Evolutionary conservation across 2,329 filamentous ascomycete genomes (phyloP).

Genomic region (Curvularia sp.): DNA sequence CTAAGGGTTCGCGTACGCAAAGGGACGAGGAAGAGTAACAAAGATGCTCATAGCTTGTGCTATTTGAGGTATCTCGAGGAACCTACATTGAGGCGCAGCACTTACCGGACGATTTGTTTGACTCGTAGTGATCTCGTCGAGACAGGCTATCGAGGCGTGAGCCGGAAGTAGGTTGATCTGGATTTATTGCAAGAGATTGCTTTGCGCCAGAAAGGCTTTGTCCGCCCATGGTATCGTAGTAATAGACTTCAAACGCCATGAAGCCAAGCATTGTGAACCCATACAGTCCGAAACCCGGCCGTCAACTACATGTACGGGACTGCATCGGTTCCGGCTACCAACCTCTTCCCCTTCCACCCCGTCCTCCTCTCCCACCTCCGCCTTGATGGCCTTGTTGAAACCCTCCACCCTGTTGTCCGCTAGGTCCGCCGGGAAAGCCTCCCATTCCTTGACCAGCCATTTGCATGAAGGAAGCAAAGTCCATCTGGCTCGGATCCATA

Average conservation of each 20-base stretch:
- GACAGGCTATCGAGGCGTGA: slow-evolving; percentile 1
- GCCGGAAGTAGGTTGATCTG: slow-evolving; percentile 9
- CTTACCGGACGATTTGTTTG: not conserved
- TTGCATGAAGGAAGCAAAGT: slow-evolving; percentile 46
- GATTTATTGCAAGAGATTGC: slow-evolving; percentile 14
- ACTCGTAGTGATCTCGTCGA: not conserved
- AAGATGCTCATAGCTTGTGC: not conserved
- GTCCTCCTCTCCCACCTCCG: slow-evolving; percentile 37
- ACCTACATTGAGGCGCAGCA: not conserved
- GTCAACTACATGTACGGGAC: not conserved
- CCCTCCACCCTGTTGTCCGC: slow-evolving; percentile 36
- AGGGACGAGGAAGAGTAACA: not conserved
- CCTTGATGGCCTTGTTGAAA: slow-evolving; percentile 43
- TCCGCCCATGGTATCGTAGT: slow-evolving; percentile 32
- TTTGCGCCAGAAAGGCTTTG: slow-evolving; percentile 21
- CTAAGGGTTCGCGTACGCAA: not conserved
- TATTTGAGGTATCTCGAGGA: not conserved
- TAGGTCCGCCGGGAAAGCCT: slow-evolving; percentile 34
- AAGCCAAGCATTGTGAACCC: slow-evolving; percentile 10
- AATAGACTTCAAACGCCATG: slow-evolving; percentile 30
- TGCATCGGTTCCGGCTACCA: slow-evolving; percentile 21
- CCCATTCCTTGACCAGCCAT: slow-evolving; percentile 45
- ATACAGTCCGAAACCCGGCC: not conserved
- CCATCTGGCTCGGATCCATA: slow-evolving; percentile 46
- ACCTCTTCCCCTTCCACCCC: slow-evolving; percentile 36